Percentiles rank a stretch among this genome's conserved stretches.
Conservation (phyloP, 228 moss, liverwort and hornwort species). For the Sphagnum fallax region DNA sequence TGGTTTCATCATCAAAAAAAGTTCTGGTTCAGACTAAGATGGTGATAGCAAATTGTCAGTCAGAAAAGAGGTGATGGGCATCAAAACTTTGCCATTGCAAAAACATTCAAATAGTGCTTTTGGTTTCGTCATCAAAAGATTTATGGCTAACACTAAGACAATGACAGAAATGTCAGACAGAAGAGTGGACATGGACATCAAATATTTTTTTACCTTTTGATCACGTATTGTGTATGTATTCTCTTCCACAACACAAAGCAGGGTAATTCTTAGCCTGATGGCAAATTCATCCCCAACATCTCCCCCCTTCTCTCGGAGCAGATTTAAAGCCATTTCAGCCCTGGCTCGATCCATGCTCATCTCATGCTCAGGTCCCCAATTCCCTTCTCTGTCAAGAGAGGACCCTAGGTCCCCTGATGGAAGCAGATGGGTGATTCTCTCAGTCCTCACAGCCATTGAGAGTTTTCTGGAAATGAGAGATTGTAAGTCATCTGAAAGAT, state of each 20-base stretch:
- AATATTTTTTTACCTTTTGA: constrained; percentile 12
- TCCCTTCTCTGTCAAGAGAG: constrained; percentile 52
- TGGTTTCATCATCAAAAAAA: too few relatives aligned
- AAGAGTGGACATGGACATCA: too few relatives aligned
- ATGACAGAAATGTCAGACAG: too few relatives aligned
- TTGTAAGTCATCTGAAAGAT: constrained; percentile 49
- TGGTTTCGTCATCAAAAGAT: too few relatives aligned
- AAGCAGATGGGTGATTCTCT: constrained; percentile 52
- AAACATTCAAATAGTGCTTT: too few relatives aligned
- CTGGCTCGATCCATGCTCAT: constrained; percentile 5
- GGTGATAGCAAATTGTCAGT: too few relatives aligned
- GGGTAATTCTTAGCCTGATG: constrained; percentile 10
- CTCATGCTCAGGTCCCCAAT: constrained; percentile 8
- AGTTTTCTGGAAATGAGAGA: constrained; percentile 62
- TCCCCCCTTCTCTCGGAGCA: constrained; percentile 21
- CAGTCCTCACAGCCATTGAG: constrained; percentile 60
- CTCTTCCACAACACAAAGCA: constrained; percentile 36
- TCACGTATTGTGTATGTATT: constrained; percentile 36
- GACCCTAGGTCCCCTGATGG: constrained; percentile 46
- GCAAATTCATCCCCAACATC: constrained; percentile 12
- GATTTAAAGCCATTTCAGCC: constrained; percentile 29
- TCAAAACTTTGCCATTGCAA: too few relatives aligned
- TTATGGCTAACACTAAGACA: too few relatives aligned
- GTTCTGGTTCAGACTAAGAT: too few relatives aligned
- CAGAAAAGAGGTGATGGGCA: too few relatives aligned